A percentile compares a stretch with the other conserved stretches of the same genome.
Conservation (phyloP, 148 eudicot species). For the Rheum nobile region DNA sequence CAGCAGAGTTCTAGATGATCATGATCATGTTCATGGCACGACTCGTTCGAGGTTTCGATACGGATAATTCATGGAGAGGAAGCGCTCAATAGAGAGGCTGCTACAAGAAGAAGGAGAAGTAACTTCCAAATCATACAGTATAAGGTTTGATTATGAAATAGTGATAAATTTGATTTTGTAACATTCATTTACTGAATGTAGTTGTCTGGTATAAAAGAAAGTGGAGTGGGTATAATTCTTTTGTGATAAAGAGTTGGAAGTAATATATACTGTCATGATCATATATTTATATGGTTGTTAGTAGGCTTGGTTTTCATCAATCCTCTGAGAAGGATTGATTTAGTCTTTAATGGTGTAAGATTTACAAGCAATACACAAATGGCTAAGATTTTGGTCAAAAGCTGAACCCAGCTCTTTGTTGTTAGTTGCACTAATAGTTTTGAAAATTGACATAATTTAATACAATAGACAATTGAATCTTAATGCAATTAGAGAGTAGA, state of each 20-base stretch:
- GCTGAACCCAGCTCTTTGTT: no score
- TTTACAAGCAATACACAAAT: no score
- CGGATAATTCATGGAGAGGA: not conserved
- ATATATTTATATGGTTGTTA: not conserved
- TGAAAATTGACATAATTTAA: no score
- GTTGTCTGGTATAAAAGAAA: not conserved
- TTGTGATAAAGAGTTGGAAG: not conserved
- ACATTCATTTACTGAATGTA: conserved; percentile 5
- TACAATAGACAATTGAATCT: no score
- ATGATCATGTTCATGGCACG: not conserved
- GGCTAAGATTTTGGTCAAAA: no score
- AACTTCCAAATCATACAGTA: not conserved
- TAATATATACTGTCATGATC: not conserved
- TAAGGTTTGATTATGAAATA: not conserved
- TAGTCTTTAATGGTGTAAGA: no score
- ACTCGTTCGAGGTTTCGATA: not conserved
- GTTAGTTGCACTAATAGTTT: no score
- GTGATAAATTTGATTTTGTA: conserved; percentile 3
- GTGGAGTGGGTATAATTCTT: not conserved
- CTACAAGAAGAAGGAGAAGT: not conserved
- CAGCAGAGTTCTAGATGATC: conserved; percentile 46
- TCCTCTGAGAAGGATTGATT: no score
- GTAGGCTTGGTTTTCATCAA: not conserved
- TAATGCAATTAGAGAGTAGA: no score
- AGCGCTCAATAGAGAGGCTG: not conserved